Evolutionary conservation across 495 filamentous ascomycete genomes (phyloP).

Genomic region (Halenospora varia): DNA sequence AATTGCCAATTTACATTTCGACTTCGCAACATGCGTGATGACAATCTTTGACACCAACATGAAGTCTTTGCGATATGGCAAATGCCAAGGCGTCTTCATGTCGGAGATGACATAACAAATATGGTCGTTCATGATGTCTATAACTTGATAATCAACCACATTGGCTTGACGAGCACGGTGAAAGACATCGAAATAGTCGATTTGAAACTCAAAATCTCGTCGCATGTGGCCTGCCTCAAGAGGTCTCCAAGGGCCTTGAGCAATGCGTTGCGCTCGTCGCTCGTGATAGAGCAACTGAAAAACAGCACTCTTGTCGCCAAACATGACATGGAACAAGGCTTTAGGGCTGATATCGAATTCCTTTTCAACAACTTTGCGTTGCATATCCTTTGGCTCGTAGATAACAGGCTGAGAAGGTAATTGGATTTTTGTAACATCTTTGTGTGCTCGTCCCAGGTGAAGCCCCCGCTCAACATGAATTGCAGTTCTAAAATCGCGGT

Average conservation of each 20-base stretch:
- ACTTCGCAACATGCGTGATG: constrained; percentile 88
- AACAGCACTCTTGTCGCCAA: constrained; percentile 90
- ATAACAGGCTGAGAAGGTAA: constrained; percentile 77
- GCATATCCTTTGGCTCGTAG: constrained; percentile 79
- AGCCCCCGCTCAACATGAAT: constrained; percentile 62
- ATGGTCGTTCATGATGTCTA: constrained; percentile 91
- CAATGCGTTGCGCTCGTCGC: constrained; percentile 69
- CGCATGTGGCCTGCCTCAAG: constrained; percentile 64
- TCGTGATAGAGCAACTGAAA: constrained; percentile 91
- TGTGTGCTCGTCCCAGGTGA: constrained; percentile 44
- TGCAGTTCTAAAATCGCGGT: constrained; percentile 52
- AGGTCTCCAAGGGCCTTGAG: constrained; percentile 82
- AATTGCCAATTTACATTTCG: constrained; percentile 84
- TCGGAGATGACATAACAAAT: constrained; percentile 93
- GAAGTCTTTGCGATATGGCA: constrained; percentile 76
- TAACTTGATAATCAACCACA: constrained; percentile 79
- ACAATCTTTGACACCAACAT: constrained; percentile 86
- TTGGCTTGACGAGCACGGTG: constrained; percentile 54
- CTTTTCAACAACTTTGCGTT: constrained; percentile 63
- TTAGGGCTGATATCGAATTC: constrained; percentile 86
- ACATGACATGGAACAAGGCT: constrained; percentile 91
- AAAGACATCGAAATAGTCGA: constrained; percentile 61
- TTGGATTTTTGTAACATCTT: constrained; percentile 70
- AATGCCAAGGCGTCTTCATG: constrained; percentile 83
- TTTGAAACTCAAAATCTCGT: constrained; percentile 76